These are phyloP conservation scores for Diaporthe ampelina DNA, from an alignment of 2,329 filamentous ascomycete genomes.

Conservation along the genomic window DNA sequence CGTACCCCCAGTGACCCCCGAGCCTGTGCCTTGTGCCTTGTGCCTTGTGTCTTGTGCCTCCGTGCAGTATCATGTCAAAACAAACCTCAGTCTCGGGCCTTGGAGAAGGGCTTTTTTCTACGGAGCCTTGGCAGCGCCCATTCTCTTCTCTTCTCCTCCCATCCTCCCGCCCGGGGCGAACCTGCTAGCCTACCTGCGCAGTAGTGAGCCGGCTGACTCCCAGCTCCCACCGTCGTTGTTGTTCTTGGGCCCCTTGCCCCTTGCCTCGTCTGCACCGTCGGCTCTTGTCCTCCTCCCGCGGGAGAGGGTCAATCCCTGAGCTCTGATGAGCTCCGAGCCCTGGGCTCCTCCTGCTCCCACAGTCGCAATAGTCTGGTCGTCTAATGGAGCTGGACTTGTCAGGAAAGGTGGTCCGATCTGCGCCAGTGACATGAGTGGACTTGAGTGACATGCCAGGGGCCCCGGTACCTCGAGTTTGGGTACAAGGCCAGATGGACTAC, in stretches of 20 bases:
- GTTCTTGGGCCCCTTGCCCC: neutral
- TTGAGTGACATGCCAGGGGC: constrained; percentile 34
- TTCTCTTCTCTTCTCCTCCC: neutral
- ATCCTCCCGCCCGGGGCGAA: neutral
- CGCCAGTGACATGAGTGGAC: constrained; percentile 24
- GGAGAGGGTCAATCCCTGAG: neutral
- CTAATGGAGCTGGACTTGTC: neutral
- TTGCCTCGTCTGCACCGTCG: neutral
- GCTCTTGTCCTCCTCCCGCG: neutral
- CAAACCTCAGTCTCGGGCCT: constrained; percentile 26
- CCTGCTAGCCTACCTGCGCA: neutral
- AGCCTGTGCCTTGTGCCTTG: neutral
- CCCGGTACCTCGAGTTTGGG: constrained; percentile 38
- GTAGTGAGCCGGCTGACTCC: neutral
- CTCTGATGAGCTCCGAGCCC: neutral
- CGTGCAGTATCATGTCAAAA: constrained; percentile 21
- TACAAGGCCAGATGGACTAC: constrained; percentile 32
- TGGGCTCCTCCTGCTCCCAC: constrained; percentile 5
- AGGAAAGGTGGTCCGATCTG: constrained; percentile 29
- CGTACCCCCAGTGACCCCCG: neutral
- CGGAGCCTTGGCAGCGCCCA: constrained; percentile 13
- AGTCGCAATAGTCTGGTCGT: constrained; percentile 16
- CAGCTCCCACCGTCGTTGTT: neutral
- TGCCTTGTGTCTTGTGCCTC: neutral
- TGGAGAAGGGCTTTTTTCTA: neutral